Evolutionary conservation across 2,329 filamentous ascomycete species (phyloP), one percentile per base, ranked within the genome.

Genomic region (Rhynchosporium graminicola): DNA sequence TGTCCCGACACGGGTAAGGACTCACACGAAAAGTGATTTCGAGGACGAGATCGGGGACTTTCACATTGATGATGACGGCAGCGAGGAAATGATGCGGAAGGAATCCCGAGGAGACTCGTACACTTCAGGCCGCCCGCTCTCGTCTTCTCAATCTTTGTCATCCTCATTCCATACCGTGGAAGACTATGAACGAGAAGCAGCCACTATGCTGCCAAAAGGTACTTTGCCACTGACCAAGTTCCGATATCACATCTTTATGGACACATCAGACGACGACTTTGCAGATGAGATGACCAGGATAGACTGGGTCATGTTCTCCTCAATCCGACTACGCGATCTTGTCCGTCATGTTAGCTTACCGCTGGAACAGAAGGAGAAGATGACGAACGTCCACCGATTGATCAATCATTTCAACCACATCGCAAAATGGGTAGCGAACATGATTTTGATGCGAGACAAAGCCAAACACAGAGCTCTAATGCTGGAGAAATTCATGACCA

Each of bases 221-320:
- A 86, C 83, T 43, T 79, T 89, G 59, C 83, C 87, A 1, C 83
- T 97, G 65, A 90, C 87, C 69, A 98, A 98, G 75, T 81, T 88
- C 47, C 90, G 95, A 64, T 99, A 95, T 81, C 91, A 93, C 68
- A 86, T 89, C 57, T 90, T 98, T 68, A 96, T 98, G 88, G 90
- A 91, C 42, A 88, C 89, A 29, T 83, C 90, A 0, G 89, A 96
- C 59, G 91, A 96, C 65, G 86, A 92, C 55, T 88, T 98, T 68
- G 94, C 94, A 15, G 88, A 89, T 63, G 95, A 99, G 76, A 83
- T 99, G 71, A 98, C 95, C 3, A 84, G 94, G 64, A 96, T 99
- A 60, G 95, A 99, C 77, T 98, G 94, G 94, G 87, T 96, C 75
- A 95, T 98, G 89, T 98, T 97, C 76, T 96, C 91, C 58, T 93